These are phyloP conservation scores for Incumbomyces delicatus DNA, from an alignment of 2,329 filamentous ascomycete species.

Conservation along the genomic window DNA sequence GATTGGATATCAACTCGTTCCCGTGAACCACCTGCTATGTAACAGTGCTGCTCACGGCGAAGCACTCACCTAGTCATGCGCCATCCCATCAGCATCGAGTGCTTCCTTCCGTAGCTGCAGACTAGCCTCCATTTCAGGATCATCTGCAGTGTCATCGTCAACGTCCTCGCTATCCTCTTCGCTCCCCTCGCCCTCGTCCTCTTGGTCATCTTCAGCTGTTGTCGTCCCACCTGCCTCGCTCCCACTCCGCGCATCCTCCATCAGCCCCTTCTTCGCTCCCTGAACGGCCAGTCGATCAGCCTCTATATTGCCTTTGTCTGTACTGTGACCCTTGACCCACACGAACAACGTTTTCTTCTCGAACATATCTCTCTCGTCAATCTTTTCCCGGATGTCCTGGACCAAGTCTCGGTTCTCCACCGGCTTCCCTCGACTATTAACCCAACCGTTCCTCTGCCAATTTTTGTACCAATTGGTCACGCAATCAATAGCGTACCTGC, in stretches of 20 bases:
- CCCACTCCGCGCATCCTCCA: slow-evolving; percentile 23
- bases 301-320: slow-evolving; percentile 62
- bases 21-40: too few species aligned
- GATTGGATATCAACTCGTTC: too few species aligned
- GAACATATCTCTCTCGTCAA: slow-evolving; percentile 56
- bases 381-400: slow-evolving; percentile 57
- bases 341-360: slow-evolving; percentile 60
- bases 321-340: slow-evolving; percentile 83
- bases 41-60: too few species aligned
- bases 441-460: slow-evolving; percentile 73
- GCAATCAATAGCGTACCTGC: slow-evolving; percentile 82
- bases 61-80: too few species aligned
- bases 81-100: slow-evolving; percentile 8
- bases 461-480: slow-evolving; percentile 70
- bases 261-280: slow-evolving; percentile 42
- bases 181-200: neutral
- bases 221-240: slow-evolving; percentile 17
- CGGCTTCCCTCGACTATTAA: slow-evolving; percentile 55
- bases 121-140: slow-evolving; percentile 8
- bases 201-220: slow-evolving; percentile 6
- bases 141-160: slow-evolving; percentile 1
- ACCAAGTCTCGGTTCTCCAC: slow-evolving; percentile 87
- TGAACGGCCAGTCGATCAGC: slow-evolving; percentile 70
- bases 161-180: slow-evolving; percentile 2
- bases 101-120: slow-evolving; percentile 13